phyloP scores from a whole-genome alignment of 2,329 filamentous ascomycete genomes.

The Orbilia ellipsospora region DNA sequence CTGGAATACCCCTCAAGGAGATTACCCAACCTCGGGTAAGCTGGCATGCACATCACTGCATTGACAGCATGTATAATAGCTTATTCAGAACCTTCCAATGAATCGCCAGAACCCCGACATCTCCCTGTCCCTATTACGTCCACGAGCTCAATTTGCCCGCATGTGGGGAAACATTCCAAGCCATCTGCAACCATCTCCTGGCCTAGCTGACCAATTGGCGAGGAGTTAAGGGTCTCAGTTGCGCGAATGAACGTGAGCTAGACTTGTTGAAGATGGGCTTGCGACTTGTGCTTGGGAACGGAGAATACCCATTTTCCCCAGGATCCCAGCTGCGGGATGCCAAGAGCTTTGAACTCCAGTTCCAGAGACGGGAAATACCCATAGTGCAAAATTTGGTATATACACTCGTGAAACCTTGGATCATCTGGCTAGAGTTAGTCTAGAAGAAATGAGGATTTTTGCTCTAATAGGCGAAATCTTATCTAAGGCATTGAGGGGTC shows the following conservation, averaged over 20 bases:
- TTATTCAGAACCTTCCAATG: constrained; percentile 11
- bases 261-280: background rate
- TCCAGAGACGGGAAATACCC: constrained; percentile 9
- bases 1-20: constrained; percentile 10
- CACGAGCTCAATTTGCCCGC: background rate
- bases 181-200: background rate
- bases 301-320: constrained; percentile 18
- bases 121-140: too few relatives aligned
- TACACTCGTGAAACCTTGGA: too few relatives aligned
- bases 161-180: constrained; percentile 20
- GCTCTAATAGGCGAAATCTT: background rate
- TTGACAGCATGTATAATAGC: constrained; percentile 12
- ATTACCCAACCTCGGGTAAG: constrained; percentile 22
- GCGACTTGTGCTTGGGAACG: background rate
- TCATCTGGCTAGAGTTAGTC: too few relatives aligned
- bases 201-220: constrained; percentile 2
- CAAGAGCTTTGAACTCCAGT: constrained; percentile 4
- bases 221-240: constrained; percentile 7
- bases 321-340: background rate
- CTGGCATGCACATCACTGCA: background rate
- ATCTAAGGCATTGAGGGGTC: background rate
- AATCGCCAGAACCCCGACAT: constrained; percentile 4
- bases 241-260: background rate
- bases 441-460: background rate
- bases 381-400: background rate